phyloP scores from a whole-genome alignment of 1,139 yeast genomes.

The Suhomyces maxii region DNA sequence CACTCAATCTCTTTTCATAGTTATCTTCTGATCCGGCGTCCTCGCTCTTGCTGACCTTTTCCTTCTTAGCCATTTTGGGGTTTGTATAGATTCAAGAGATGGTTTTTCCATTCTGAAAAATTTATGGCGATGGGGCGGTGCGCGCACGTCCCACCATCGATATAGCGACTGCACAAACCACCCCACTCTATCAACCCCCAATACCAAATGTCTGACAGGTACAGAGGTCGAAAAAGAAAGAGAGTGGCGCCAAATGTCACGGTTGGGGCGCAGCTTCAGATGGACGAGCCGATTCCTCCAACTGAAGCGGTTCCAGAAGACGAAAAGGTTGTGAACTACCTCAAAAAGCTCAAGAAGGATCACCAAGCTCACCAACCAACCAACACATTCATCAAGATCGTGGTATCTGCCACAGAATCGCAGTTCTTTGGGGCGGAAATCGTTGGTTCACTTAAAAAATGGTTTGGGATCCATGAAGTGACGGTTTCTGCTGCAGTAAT shows the following conservation, averaged over 20 bases:
- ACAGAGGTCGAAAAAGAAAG: slow-evolving; percentile 11
- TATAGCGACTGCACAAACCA: not conserved
- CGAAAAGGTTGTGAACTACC: slow-evolving; percentile 20
- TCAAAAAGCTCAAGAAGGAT: slow-evolving; percentile 17
- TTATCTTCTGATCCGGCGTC: slow-evolving; percentile 58
- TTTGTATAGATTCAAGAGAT: not conserved
- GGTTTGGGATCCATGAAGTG: slow-evolving; percentile 23
- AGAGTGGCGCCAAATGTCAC: slow-evolving; percentile 1
- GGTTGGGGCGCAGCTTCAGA: slow-evolving; percentile 5
- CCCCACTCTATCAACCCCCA: not conserved
- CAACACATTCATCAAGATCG: slow-evolving; percentile 17
- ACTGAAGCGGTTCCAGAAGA: slow-evolving; percentile 21
- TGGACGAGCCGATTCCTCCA: slow-evolving; percentile 1
- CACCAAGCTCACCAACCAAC: not conserved
- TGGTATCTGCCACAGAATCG: slow-evolving; percentile 31
- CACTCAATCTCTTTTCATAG: slow-evolving; percentile 89
- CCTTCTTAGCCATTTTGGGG: slow-evolving; percentile 52
- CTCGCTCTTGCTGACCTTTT: slow-evolving; percentile 46
- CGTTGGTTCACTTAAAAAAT: slow-evolving; percentile 11
- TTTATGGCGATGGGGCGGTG: slow-evolving; percentile 13
- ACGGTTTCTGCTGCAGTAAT: slow-evolving; percentile 20
- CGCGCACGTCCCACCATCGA: slow-evolving; percentile 9
- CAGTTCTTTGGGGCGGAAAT: slow-evolving; percentile 21
- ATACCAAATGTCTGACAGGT: slow-evolving; percentile 4
- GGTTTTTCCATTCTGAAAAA: slow-evolving; percentile 10